Evolutionary conservation across 2,329 filamentous ascomycete species (phyloP), one percentile per base, ranked within the genome.

Genomic region (Aspergillus sergii): DNA sequence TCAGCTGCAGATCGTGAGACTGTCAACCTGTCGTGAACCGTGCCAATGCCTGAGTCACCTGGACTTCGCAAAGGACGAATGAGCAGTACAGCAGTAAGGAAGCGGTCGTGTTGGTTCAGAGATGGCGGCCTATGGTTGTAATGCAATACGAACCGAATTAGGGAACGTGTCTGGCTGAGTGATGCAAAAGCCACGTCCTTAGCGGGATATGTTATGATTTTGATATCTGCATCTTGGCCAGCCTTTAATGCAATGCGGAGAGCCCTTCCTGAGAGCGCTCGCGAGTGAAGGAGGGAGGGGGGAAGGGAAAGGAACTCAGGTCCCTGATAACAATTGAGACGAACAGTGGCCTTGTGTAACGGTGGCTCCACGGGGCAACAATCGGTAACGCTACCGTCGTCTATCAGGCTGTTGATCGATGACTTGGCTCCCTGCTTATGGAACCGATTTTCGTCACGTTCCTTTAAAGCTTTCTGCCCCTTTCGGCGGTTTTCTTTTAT

Each of bases 211-310:
- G 69, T 70, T 72, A 70, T 60, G 72, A 70, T 74, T 72, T 79
- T 76, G 76, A 75, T 77, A 73, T 76, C 73, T 79, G 78, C 78
- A 80, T 80, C 72, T 80, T 80, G 78, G 70, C 76, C 73, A 72
- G 72, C 70, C 68, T 74, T 68, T 70, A 71, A 75, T 76, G 72
- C 70, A 72, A 76, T 75, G 74, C 73, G 74, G 71, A 77, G 75
- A 74, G 75, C 75, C 71, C 78, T 79, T 68, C 75, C 76, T 67
- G 76, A 78, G 76, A 78, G 75, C 76, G 70, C 71, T 75, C 74
- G 72, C 69, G 71, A 66, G 39, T 26, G 21, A 55, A 65, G 69
- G 69, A 66, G 62, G 61, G 65, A n/a, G 66, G 64, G 64, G 30
- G 23, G 23, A 23, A 45, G 36, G 41, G 69, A 60, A 66, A 61